phyloP scores from a whole-genome alignment of 345 rosid species.

The Excoecaria agallocha region DNA sequence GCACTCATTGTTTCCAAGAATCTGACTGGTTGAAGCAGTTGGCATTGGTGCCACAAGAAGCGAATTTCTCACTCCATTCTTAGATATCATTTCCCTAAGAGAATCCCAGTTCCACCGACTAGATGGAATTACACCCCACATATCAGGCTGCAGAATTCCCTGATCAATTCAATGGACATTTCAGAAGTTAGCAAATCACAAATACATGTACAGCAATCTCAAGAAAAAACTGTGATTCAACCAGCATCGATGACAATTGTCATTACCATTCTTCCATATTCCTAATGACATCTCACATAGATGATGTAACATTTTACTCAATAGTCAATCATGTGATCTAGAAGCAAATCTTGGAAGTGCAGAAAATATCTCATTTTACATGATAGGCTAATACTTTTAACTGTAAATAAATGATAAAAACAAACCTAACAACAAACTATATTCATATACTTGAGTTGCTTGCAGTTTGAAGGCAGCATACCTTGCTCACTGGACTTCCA shows the following conservation, averaged over 20 bases:
- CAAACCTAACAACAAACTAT: neutral
- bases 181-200: conserved; percentile 6
- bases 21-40: conserved; percentile 94
- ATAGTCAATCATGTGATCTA: neutral
- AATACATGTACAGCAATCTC: neutral
- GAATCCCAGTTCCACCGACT: conserved; percentile 71
- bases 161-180: conserved; percentile 26
- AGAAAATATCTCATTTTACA: neutral
- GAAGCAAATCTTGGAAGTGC: neutral
- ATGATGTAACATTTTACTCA: neutral
- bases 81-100: conserved; percentile 58
- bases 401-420: neutral
- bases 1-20: conserved; percentile 94
- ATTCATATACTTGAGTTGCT: neutral
- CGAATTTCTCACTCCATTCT: conserved; percentile 84
- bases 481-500: conserved; percentile 97
- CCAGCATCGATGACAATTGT: neutral
- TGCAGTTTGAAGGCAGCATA: conserved; percentile 22
- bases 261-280: neutral
- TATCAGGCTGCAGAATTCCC: conserved; percentile 95
- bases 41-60: conserved; percentile 96
- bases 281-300: neutral
- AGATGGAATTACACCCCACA: conserved; percentile 83
- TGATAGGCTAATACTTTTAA: no score
- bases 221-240: neutral